Evolutionary conservation across 1,284 basidiomycete genomes (phyloP).

Genomic region (Chalciporus sp.): DNA sequence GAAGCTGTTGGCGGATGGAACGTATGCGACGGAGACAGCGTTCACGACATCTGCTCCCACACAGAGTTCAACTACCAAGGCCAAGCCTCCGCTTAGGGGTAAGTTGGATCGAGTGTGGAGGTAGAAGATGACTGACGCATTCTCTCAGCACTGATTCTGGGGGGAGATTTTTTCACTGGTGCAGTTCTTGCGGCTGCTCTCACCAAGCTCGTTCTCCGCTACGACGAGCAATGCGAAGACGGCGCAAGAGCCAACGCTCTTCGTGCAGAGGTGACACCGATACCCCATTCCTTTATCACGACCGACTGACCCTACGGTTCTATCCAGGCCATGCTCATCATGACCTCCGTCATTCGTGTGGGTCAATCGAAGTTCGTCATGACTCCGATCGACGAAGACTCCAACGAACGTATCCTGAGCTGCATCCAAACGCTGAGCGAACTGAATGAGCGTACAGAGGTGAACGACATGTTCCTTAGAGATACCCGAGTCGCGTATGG

Average conservation of each 20-base stretch:
- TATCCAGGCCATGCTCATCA: slow-evolving; percentile 89
- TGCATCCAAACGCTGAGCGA: slow-evolving; percentile 94
- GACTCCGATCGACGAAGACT: slow-evolving; percentile 97
- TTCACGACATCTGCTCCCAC: slow-evolving; percentile 74
- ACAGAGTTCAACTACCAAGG: slow-evolving; percentile 79
- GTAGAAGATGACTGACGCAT: neutral
- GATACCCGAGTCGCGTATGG: slow-evolving; percentile 94
- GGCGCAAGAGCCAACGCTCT: slow-evolving; percentile 67
- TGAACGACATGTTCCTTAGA: slow-evolving; percentile 87
- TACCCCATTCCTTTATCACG: neutral
- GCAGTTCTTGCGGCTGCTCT: slow-evolving; percentile 87
- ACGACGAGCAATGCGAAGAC: slow-evolving; percentile 65
- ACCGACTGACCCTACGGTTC: neutral
- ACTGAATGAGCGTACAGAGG: slow-evolving; percentile 59
- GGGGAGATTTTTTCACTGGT: slow-evolving; percentile 97
- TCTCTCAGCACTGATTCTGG: slow-evolving; percentile 76
- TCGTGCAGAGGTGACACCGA: slow-evolving; percentile 74
- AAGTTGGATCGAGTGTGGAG: neutral
- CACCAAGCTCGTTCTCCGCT: slow-evolving; percentile 91
- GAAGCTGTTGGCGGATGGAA: slow-evolving; percentile 91
- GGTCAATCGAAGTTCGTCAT: slow-evolving; percentile 96
- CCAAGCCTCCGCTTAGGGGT: slow-evolving; percentile 91
- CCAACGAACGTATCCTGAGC: slow-evolving; percentile 94
- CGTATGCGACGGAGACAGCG: slow-evolving; percentile 96
- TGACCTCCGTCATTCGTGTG: slow-evolving; percentile 96